Evolutionary conservation across 345 rosid species (phyloP).

Genomic region (Turritis glabra): DNA sequence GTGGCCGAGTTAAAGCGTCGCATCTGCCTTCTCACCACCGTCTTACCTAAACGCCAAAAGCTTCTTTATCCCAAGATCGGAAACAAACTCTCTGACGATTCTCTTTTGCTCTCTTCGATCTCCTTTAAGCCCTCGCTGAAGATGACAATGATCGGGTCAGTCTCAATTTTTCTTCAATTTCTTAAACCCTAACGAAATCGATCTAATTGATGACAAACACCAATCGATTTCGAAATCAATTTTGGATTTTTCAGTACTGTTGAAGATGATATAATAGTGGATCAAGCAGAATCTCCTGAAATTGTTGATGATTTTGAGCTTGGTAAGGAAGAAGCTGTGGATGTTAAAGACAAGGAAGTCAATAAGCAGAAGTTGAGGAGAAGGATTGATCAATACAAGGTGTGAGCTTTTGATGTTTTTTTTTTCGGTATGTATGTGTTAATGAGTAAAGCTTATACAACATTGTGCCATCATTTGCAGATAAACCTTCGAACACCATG

Average conservation of each 20-base stretch:
- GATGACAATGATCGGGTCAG: slow-evolving; percentile 93
- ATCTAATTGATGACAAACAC: not conserved
- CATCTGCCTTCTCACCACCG: slow-evolving; percentile 78
- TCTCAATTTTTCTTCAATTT: not conserved
- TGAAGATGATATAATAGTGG: slow-evolving; percentile 89
- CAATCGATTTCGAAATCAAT: not conserved
- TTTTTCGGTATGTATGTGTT: not conserved
- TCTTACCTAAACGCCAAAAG: slow-evolving; percentile 91
- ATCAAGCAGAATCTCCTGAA: slow-evolving; percentile 77
- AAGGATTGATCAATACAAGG: slow-evolving; percentile 78
- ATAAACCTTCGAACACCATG: slow-evolving; percentile 72
- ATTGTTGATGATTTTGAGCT: slow-evolving; percentile 85
- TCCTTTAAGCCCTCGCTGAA: slow-evolving; percentile 85
- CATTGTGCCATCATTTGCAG: slow-evolving; percentile 35
- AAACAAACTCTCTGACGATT: slow-evolving; percentile 77
- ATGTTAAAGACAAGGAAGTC: slow-evolving; percentile 81
- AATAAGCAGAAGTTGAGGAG: slow-evolving; percentile 78
- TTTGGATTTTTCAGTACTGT: slow-evolving; percentile 48
- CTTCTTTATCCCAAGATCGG: slow-evolving; percentile 93
- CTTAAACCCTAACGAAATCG: slow-evolving; percentile 17
- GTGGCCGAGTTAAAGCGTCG: slow-evolving; percentile 92
- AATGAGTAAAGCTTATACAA: not conserved
- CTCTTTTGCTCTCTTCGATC: slow-evolving; percentile 66
- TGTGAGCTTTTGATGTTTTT: slow-evolving; percentile 22
- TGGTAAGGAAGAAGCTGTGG: slow-evolving; percentile 88